phyloP scores from a whole-genome alignment of 2,329 filamentous ascomycete species.

The Cladosporium sp. region DNA sequence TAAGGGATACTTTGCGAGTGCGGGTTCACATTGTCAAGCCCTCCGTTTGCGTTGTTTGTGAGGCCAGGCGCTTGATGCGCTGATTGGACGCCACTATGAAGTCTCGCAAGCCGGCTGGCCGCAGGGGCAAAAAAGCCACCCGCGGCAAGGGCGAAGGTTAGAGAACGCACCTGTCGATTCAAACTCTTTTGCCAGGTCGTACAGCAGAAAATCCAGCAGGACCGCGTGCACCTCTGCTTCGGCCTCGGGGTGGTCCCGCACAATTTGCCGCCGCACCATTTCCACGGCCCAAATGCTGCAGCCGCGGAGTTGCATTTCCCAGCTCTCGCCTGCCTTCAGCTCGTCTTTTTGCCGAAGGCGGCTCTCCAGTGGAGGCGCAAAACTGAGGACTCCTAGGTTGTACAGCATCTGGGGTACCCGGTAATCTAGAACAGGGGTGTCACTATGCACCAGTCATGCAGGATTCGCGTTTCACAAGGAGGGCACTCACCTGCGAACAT shows the following conservation, averaged over 20 bases:
- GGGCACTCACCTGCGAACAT: constrained; percentile 72
- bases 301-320: constrained; percentile 84
- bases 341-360: constrained; percentile 60
- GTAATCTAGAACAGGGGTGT: constrained; percentile 58
- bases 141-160: background rate
- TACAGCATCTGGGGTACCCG: constrained; percentile 91
- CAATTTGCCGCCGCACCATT: constrained; percentile 76
- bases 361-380: constrained; percentile 72
- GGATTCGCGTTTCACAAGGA: constrained; percentile 5
- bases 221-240: constrained; percentile 67
- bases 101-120: background rate
- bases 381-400: constrained; percentile 73
- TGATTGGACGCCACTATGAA: constrained; percentile 6
- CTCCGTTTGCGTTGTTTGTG: constrained; percentile 4
- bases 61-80: background rate
- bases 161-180: constrained; percentile 49
- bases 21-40: background rate
- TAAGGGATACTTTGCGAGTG: background rate
- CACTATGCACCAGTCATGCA: constrained; percentile 9
- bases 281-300: constrained; percentile 97
- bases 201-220: constrained; percentile 94
- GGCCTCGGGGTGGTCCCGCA: constrained; percentile 64
- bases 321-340: constrained; percentile 66
- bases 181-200: constrained; percentile 85
- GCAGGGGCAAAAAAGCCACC: constrained; percentile 7